phyloP scores from a whole-genome alignment of 2,329 filamentous ascomycete genomes.

The Teratosphaeria pseudoeucalypti region DNA sequence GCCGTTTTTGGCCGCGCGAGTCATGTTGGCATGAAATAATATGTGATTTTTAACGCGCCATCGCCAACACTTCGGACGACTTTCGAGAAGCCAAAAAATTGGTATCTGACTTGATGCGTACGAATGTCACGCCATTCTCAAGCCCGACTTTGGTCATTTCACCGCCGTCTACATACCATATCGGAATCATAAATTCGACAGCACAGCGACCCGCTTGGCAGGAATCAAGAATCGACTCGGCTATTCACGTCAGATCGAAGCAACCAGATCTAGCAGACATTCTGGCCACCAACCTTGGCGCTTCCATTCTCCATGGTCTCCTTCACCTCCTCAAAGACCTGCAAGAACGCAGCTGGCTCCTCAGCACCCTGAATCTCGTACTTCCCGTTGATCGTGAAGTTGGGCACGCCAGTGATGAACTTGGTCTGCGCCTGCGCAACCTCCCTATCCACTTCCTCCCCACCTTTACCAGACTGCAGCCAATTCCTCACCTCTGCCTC shows the following conservation, averaged over 20 bases:
- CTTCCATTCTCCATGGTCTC: constrained; percentile 12
- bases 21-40: neutral
- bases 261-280: constrained; percentile 19
- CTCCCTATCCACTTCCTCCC: constrained; percentile 37
- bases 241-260: neutral
- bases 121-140: neutral
- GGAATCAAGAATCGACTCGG: neutral
- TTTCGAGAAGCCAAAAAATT: neutral
- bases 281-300: constrained; percentile 7
- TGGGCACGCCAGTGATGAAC: constrained; percentile 58
- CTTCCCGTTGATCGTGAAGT: constrained; percentile 60
- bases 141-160: neutral
- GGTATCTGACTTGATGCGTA: neutral
- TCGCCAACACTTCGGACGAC: neutral
- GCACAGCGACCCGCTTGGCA: neutral
- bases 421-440: constrained; percentile 35
- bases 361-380: constrained; percentile 63
- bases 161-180: neutral
- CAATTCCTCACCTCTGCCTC: constrained; percentile 33
- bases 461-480: constrained; percentile 34
- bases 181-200: neutral
- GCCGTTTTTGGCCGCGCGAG: neutral
- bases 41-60: neutral
- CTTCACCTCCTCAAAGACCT: constrained; percentile 54
- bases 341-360: constrained; percentile 56